Base-by-base conservation (phyloP, 805 yeast species). In the Starmerella roubikii region DNA sequence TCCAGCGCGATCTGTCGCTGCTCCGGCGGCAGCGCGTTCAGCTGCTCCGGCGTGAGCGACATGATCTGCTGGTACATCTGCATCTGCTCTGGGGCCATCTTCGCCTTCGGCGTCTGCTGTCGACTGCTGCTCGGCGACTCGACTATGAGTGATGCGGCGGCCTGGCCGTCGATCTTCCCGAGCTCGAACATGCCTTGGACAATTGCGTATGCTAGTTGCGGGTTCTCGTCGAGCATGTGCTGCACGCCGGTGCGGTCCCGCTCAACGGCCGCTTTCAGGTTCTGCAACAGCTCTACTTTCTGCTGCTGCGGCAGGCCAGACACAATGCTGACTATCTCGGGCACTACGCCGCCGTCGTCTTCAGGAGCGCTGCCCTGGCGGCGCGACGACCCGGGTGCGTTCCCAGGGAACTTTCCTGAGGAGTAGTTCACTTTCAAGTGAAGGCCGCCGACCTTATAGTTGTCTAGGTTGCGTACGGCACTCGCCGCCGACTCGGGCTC, bases 401-500 rank as follows among this genome's bases (percentile, higher is more conserved):
- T 37, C 16, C 44, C 39, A 26, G 33, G 44, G 34, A 42, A 45
- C 21, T 39, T 38, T 24, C 48, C 47, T 3, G 38, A 38, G 26
- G 45, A 45, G 39, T 43, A 45, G 25, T 83, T 79, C 51, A 94
- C 91, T 46, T 78, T 72, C 35, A 88, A 58, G 29, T 62, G 67
- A 46, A 95, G 62, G 32, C 69, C 70, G 1, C 93, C 94, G 40
- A 83, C 72, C 30, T 71, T 68, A 59, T 77, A 78, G 47, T 82
- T 79, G 57, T 82, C 81, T 46, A 88, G 62, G 60, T 88, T 88
- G 45, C 96, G 65, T 21, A 85, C 93, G 0, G 97, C 96, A 16
- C 88, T 76, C 2, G 82, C 74, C 4, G 95, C 94, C 0, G 94
- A 80, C 50, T 82, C 94, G 11, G 71, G 63, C 56, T 88, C 93